Conservation (phyloP, 75 land plant genomes). For the Pinus albicaulis region DNA sequence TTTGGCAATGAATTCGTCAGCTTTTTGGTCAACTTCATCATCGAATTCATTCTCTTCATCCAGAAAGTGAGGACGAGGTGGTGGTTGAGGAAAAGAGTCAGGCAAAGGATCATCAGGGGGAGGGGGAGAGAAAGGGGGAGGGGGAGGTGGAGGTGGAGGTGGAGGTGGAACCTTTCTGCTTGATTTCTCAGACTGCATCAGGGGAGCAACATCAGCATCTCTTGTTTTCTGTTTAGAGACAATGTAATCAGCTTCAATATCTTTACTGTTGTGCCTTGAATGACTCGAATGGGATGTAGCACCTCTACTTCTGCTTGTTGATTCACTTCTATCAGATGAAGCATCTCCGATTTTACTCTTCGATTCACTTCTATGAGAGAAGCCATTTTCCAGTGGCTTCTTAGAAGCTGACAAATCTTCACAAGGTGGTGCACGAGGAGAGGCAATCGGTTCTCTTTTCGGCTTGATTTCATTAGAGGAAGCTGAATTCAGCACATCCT, state of each 20-base stretch:
- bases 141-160: slow-evolving; percentile 44
- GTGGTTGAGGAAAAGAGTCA: background rate
- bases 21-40: slow-evolving; percentile 56
- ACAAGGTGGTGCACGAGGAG: background rate
- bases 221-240: background rate
- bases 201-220: background rate
- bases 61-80: background rate
- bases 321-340: background rate
- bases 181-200: background rate
- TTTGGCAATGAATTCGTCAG: slow-evolving; percentile 63
- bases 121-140: slow-evolving; percentile 26
- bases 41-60: background rate
- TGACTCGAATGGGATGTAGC: background rate
- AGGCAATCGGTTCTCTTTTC: too few relatives aligned
- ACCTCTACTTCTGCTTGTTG: background rate
- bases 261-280: background rate
- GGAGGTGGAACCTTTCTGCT: slow-evolving; percentile 10
- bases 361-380: background rate
- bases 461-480: background rate
- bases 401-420: background rate
- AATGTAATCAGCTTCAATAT: background rate
- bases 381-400: slow-evolving; percentile 2
- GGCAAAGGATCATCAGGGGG: background rate
- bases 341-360: background rate
- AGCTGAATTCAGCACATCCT: background rate